A percentile compares a stretch with the other conserved stretches of the same genome.
phyloP scores from a whole-genome alignment of 2,329 filamentous ascomycete species.

The Colletotrichum tabaci region DNA sequence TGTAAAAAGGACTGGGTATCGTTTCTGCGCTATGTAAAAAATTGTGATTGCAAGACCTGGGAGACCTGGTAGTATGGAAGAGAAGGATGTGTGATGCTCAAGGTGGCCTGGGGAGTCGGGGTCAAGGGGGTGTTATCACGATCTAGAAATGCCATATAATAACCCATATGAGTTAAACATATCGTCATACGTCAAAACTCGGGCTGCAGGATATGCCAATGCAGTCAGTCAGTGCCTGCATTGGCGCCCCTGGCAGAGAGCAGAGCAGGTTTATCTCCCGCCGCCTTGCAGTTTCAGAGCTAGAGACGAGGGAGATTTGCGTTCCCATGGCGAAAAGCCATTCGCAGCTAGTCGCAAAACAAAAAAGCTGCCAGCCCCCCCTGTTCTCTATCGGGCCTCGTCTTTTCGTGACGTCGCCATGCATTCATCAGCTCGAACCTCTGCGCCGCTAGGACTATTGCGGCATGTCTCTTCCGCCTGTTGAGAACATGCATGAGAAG shows the following conservation, averaged over 20 bases:
- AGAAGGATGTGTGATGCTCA: not conserved
- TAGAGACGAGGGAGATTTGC: not conserved
- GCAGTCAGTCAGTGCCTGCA: not conserved
- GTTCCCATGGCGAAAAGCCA: slow-evolving; percentile 1
- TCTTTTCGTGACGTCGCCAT: not conserved
- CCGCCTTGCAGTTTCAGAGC: not conserved
- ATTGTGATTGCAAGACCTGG: too few species aligned
- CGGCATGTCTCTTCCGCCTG: not conserved
- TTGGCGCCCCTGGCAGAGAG: slow-evolving; percentile 2
- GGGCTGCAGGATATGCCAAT: not conserved
- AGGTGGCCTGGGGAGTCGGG: too few species aligned
- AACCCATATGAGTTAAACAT: not conserved
- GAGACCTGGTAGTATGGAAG: too few species aligned
- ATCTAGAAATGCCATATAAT: not conserved
- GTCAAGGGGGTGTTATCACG: not conserved
- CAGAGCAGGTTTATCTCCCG: slow-evolving; percentile 4
- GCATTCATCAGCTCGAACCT: not conserved
- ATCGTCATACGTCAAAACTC: slow-evolving; percentile 12
- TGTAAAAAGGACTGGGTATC: too few species aligned
- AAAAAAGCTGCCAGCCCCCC: not conserved
- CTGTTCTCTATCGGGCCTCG: not conserved
- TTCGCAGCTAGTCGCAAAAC: not conserved
- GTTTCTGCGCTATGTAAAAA: not conserved
- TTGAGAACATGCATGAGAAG: too few species aligned
- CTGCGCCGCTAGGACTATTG: not conserved